Evolutionary conservation across 192 early-diverging fungal species (phyloP).

Genomic region (Coemansia nantahalensis): DNA sequence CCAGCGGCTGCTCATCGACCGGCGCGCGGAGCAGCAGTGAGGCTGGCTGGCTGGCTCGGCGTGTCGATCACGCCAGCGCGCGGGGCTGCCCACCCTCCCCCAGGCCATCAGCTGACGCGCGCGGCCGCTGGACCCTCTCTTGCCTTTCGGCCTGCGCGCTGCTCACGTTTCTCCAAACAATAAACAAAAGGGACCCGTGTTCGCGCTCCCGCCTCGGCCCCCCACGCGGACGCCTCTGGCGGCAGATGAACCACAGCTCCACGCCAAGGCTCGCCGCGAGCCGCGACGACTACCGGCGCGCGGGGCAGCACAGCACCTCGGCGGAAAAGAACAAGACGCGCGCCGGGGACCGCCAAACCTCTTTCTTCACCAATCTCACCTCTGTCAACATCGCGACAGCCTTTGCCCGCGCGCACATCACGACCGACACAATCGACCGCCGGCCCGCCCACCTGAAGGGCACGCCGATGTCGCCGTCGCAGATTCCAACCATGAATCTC

Average conservation of each 20-base stretch:
- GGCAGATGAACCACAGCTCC: slow-evolving; percentile 25
- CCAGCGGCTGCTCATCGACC: too few species aligned
- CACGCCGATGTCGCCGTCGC: slow-evolving; percentile 47
- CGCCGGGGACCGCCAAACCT: slow-evolving; percentile 8
- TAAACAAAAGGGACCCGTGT: neutral
- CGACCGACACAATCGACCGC: slow-evolving; percentile 41
- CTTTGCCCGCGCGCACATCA: slow-evolving; percentile 50
- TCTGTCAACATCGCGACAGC: slow-evolving; percentile 55
- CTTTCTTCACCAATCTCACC: slow-evolving; percentile 45
- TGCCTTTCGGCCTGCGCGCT: too few species aligned
- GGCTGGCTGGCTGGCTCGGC: too few species aligned
- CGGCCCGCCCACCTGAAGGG: slow-evolving; percentile 46
- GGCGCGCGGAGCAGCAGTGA: too few species aligned
- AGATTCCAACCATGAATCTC: slow-evolving; percentile 42
- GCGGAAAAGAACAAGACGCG: slow-evolving; percentile 34
- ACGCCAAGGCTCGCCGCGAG: slow-evolving; percentile 35
- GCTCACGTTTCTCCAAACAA: too few species aligned
- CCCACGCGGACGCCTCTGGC: neutral
- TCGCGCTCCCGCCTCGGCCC: neutral
- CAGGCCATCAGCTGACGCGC: too few species aligned
- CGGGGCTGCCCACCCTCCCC: too few species aligned
- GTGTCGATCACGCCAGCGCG: too few species aligned
- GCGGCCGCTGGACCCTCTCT: too few species aligned
- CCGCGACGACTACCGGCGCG: slow-evolving; percentile 47
- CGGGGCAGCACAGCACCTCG: slow-evolving; percentile 41